phyloP scores from a whole-genome alignment of 176 grass and related monocot genomes.

The Rhipidocladum racemiflorum region DNA sequence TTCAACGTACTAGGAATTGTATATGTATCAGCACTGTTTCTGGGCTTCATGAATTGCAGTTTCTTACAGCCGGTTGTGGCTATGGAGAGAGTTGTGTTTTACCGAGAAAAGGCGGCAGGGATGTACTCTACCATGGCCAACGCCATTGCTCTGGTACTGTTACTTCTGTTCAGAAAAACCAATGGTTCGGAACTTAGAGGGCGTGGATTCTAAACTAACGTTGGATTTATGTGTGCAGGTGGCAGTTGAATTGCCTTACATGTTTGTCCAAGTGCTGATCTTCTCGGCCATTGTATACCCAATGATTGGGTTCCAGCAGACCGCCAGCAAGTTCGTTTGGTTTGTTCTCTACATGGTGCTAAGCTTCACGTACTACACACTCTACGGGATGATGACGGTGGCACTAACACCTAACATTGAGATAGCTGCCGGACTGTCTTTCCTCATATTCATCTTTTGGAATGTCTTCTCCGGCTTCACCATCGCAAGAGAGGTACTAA shows the following conservation, averaged over 20 bases:
- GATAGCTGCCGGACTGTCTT: conserved; percentile 64
- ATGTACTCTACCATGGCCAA: conserved; percentile 75
- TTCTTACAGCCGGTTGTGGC: conserved; percentile 69
- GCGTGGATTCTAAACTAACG: background rate
- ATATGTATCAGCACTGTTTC: conserved; percentile 60
- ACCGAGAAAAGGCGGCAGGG: conserved; percentile 65
- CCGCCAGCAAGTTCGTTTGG: conserved; percentile 52
- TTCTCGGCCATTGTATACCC: conserved; percentile 57
- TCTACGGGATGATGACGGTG: conserved; percentile 77
- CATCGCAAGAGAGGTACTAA: conserved; percentile 57
- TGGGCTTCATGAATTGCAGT: conserved; percentile 70
- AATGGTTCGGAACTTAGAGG: background rate
- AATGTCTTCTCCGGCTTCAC: conserved; percentile 73
- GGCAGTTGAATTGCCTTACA: conserved; percentile 56
- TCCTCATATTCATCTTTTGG: conserved; percentile 74
- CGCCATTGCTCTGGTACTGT: conserved; percentile 61
- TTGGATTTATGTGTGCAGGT: conserved; percentile 34
- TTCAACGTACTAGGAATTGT: conserved; percentile 72
- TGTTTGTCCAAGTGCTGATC: conserved; percentile 56
- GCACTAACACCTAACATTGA: conserved; percentile 68
- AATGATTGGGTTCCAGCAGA: conserved; percentile 66
- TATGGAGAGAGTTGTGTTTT: conserved; percentile 57
- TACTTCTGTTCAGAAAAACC: background rate
- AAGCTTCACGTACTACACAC: conserved; percentile 70
- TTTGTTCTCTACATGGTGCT: conserved; percentile 60